These are phyloP conservation scores for Haberlea rhodopensis DNA, from an alignment of 257 asterid genomes.

Conservation along the genomic window DNA sequence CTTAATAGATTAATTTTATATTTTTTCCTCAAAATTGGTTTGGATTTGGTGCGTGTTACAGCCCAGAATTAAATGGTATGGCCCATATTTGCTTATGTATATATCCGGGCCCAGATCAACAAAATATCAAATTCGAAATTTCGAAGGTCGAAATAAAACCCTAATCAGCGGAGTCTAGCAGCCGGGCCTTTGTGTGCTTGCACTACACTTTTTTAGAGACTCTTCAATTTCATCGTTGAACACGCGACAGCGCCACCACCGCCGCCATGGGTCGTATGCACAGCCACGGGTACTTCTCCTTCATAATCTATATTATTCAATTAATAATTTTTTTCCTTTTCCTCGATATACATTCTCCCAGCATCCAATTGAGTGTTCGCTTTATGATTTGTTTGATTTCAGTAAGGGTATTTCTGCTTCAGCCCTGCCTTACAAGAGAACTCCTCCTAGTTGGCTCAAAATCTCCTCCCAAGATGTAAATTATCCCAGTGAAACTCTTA, in stretches of 20 bases:
- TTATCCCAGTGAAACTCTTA: not conserved
- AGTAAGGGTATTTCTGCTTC: constrained; percentile 89
- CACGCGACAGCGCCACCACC: constrained; percentile 29
- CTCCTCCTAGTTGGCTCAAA: constrained; percentile 85
- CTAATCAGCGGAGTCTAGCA: not conserved
- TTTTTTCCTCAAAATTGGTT: too few relatives aligned
- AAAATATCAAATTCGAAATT: too few relatives aligned
- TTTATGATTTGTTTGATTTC: constrained; percentile 25
- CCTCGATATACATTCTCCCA: not conserved
- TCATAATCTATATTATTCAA: not conserved
- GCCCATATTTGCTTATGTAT: too few relatives aligned
- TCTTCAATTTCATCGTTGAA: not conserved
- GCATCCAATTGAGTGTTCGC: not conserved
- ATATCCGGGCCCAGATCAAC: too few relatives aligned
- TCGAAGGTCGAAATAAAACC: too few relatives aligned
- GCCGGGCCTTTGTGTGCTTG: not conserved
- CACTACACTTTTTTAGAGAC: not conserved
- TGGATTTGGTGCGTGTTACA: too few relatives aligned
- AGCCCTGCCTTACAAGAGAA: constrained; percentile 85
- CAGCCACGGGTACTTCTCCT: constrained; percentile 64
- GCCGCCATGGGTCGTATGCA: constrained; percentile 89
- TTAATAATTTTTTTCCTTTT: not conserved
- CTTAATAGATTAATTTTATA: too few relatives aligned
- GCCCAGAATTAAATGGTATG: not conserved
- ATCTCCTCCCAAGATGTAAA: constrained; percentile 54